phyloP scores from a whole-genome alignment of 1,139 yeast genomes.

The Geotrichum australiense region DNA sequence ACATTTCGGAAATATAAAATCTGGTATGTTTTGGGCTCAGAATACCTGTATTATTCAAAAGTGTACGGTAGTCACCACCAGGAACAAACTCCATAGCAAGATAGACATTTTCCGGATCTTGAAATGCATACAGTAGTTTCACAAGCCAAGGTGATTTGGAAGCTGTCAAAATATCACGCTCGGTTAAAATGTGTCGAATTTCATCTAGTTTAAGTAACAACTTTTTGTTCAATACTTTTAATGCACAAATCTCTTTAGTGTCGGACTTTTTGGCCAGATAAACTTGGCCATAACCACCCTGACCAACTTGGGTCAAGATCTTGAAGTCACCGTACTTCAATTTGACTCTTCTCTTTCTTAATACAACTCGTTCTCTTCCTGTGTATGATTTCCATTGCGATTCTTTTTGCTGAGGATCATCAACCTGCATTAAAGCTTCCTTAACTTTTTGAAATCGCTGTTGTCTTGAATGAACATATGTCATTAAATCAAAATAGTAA shows the following conservation, averaged over 20 bases:
- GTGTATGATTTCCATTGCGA: slow-evolving; percentile 75
- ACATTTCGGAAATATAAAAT: slow-evolving; percentile 94
- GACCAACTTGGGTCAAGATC: slow-evolving; percentile 96
- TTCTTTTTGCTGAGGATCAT: slow-evolving; percentile 46
- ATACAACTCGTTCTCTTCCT: slow-evolving; percentile 75
- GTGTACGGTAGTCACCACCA: slow-evolving; percentile 96
- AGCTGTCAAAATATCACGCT: slow-evolving; percentile 90
- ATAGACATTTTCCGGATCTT: slow-evolving; percentile 82
- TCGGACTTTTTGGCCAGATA: slow-evolving; percentile 91
- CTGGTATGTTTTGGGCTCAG: slow-evolving; percentile 93
- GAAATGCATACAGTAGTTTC: slow-evolving; percentile 88
- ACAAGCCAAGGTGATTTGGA: slow-evolving; percentile 96
- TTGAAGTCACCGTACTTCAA: slow-evolving; percentile 94
- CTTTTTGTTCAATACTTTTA: slow-evolving; percentile 85
- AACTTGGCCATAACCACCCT: slow-evolving; percentile 97
- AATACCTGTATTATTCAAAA: slow-evolving; percentile 87
- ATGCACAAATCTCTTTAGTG: slow-evolving; percentile 91
- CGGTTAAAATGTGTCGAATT: slow-evolving; percentile 91
- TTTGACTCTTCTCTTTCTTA: slow-evolving; percentile 83
- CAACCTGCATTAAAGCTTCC: slow-evolving; percentile 44
- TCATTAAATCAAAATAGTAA: slow-evolving; percentile 93
- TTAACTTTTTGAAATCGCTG: slow-evolving; percentile 68
- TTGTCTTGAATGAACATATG: slow-evolving; percentile 80
- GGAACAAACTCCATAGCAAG: slow-evolving; percentile 99
- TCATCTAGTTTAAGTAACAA: slow-evolving; percentile 84